A percentile compares a stretch with the other conserved stretches of the same genome.
phyloP scores from a whole-genome alignment of 2,329 filamentous ascomycete species.

The Cercospora zeae-maydis region DNA sequence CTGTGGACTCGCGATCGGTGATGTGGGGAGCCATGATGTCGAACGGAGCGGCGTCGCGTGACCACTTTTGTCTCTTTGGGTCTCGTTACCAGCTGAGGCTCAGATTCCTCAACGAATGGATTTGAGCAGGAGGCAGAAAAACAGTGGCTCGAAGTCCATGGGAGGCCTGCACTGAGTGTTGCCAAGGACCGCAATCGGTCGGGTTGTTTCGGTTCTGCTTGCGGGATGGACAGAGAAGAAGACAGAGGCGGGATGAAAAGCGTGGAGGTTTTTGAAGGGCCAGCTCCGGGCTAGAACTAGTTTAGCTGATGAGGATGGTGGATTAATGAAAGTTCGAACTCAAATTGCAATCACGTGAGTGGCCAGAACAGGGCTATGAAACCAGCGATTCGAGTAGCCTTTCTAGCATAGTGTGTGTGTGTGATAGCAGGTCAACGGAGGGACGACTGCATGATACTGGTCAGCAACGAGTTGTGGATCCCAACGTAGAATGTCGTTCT shows the following conservation, averaged over 20 bases:
- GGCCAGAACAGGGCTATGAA: background rate
- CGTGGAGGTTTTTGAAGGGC: background rate
- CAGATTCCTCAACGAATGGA: conserved; percentile 25
- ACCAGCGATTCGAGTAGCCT: too few species aligned
- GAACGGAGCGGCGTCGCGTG: background rate
- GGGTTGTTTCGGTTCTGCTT: background rate
- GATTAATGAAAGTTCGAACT: background rate
- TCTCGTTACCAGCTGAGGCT: background rate
- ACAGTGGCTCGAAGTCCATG: conserved; percentile 35
- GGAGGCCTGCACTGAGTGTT: conserved; percentile 1
- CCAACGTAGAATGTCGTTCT: background rate
- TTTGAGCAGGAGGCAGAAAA: conserved; percentile 37
- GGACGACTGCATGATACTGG: too few species aligned
- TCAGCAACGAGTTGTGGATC: background rate
- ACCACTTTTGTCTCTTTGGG: background rate
- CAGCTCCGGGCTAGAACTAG: conserved; percentile 5
- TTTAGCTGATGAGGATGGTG: conserved; percentile 1
- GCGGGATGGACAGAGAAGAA: background rate
- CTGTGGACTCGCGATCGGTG: conserved; percentile 23
- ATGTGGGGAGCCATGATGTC: conserved; percentile 22
- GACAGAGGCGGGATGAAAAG: background rate
- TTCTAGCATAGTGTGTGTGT: too few species aligned
- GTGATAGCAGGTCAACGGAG: too few species aligned
- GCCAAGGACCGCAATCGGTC: conserved; percentile 3
- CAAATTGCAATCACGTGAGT: background rate